Evolutionary conservation across 805 yeast genomes (phyloP).

Genomic region (Pichia heedii): DNA sequence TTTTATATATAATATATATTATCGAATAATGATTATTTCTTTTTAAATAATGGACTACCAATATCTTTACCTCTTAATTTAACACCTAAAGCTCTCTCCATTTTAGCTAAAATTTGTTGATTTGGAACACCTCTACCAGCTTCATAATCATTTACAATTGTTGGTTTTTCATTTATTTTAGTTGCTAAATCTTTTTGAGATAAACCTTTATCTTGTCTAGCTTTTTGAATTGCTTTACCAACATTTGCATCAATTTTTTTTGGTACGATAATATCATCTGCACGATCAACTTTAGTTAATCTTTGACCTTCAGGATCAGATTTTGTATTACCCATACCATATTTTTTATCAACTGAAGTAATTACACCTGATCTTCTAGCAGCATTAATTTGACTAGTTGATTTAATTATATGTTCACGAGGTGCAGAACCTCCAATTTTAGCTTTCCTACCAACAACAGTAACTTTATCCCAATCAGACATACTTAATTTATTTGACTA

Average conservation of each 20-base stretch:
- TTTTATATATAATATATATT: no score
- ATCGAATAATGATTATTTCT: constrained; percentile 30
- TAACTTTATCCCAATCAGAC: constrained; percentile 88
- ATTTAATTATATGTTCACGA: constrained; percentile 71
- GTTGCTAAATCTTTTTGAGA: constrained; percentile 97
- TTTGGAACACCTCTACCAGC: constrained; percentile 94
- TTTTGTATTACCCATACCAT: constrained; percentile 53
- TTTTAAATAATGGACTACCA: constrained; percentile 73
- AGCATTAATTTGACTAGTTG: constrained; percentile 72
- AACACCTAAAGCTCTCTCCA: constrained; percentile 90
- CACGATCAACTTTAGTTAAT: constrained; percentile 85
- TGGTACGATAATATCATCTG: constrained; percentile 88
- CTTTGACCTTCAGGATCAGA: constrained; percentile 89
- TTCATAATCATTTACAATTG: constrained; percentile 91
- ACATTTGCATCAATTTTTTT: constrained; percentile 78
- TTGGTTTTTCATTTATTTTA: constrained; percentile 91
- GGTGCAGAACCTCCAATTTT: constrained; percentile 81
- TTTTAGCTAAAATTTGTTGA: constrained; percentile 86
- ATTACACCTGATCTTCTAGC: constrained; percentile 92
- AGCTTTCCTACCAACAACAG: constrained; percentile 83
- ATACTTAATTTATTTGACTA: constrained; percentile 8
- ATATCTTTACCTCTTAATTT: constrained; percentile 94
- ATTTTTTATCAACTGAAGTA: constrained; percentile 88
- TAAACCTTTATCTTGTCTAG: constrained; percentile 77
- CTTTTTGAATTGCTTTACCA: constrained; percentile 80